These are phyloP conservation scores for Bipolaris sorokiniana DNA, from an alignment of 2,329 filamentous ascomycete species.

Conservation along the genomic window DNA sequence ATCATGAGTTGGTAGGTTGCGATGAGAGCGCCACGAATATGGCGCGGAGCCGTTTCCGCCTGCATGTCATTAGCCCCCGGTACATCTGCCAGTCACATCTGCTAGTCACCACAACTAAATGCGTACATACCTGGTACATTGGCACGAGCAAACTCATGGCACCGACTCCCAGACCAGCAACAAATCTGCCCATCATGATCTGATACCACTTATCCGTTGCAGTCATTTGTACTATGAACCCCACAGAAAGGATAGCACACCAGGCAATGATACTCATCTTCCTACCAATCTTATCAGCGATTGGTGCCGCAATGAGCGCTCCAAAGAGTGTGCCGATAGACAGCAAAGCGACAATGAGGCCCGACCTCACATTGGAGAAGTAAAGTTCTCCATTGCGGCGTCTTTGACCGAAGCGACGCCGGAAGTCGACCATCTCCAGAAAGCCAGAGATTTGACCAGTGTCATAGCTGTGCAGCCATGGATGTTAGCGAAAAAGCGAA, in stretches of 20 bases:
- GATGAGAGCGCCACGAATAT: slow-evolving; percentile 67
- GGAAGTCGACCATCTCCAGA: slow-evolving; percentile 39
- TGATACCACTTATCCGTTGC: slow-evolving; percentile 65
- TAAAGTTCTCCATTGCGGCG: slow-evolving; percentile 25
- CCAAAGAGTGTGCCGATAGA: slow-evolving; percentile 78
- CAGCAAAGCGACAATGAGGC: slow-evolving; percentile 51
- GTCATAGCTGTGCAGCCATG: slow-evolving; percentile 21
- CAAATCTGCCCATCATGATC: slow-evolving; percentile 65
- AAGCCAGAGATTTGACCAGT: slow-evolving; percentile 43
- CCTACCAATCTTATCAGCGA: slow-evolving; percentile 67
- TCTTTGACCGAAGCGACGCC: slow-evolving; percentile 29
- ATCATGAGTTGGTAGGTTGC: slow-evolving; percentile 71
- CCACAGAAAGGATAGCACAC: slow-evolving; percentile 66
- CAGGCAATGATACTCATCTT: slow-evolving; percentile 65
- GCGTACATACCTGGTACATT: slow-evolving; percentile 61
- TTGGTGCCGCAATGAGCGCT: slow-evolving; percentile 62
- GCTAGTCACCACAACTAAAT: not conserved
- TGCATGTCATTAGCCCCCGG: not conserved
- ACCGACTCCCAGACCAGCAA: slow-evolving; percentile 69
- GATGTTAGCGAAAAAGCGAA: not conserved
- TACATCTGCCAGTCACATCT: not conserved
- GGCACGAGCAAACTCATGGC: slow-evolving; percentile 62
- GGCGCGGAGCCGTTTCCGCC: slow-evolving; percentile 66
- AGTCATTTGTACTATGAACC: slow-evolving; percentile 69
- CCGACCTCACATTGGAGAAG: slow-evolving; percentile 39